Percentiles rank a stretch among this genome's conserved stretches.
These are phyloP conservation scores for Coniferiporia weirii DNA, from an alignment of 1,284 basidiomycete genomes.

Conservation along the genomic window DNA sequence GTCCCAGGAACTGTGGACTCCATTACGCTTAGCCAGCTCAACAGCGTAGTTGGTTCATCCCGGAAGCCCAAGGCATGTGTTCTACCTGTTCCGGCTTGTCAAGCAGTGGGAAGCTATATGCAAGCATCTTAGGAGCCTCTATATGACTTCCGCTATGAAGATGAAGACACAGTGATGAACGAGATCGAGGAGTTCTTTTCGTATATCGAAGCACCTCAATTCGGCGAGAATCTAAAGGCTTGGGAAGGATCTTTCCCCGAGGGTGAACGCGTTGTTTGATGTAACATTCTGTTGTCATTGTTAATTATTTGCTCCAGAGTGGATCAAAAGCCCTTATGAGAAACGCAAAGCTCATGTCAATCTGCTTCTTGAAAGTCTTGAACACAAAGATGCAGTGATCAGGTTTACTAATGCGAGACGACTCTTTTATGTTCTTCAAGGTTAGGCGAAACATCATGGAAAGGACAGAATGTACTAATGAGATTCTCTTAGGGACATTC, in stretches of 20 bases:
- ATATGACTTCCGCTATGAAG: constrained; percentile 90
- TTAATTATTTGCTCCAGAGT: constrained; percentile 45
- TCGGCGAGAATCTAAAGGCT: constrained; percentile 81
- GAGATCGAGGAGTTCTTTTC: constrained; percentile 99
- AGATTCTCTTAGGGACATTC: constrained; percentile 68
- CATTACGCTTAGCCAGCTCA: constrained; percentile 79
- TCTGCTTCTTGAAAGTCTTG: constrained; percentile 76
- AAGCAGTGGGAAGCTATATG: background rate
- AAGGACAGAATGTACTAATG: constrained; percentile 21
- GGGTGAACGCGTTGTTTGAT: constrained; percentile 39
- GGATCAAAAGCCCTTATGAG: constrained; percentile 64
- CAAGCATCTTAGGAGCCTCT: constrained; percentile 59
- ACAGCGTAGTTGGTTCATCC: constrained; percentile 61
- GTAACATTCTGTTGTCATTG: background rate
- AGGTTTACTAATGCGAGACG: constrained; percentile 84
- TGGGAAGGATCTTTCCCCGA: constrained; percentile 82
- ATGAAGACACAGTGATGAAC: constrained; percentile 91
- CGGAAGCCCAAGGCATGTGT: constrained; percentile 70
- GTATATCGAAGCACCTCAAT: constrained; percentile 92
- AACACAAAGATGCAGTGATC: constrained; percentile 78
- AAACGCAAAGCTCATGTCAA: constrained; percentile 72
- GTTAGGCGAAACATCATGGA: constrained; percentile 34
- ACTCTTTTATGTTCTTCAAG: constrained; percentile 88
- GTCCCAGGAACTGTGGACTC: constrained; percentile 43
- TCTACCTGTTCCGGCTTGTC: background rate